These are phyloP conservation scores for Hippophae tibetana DNA, from an alignment of 306 rosid species.

Conservation along the genomic window DNA sequence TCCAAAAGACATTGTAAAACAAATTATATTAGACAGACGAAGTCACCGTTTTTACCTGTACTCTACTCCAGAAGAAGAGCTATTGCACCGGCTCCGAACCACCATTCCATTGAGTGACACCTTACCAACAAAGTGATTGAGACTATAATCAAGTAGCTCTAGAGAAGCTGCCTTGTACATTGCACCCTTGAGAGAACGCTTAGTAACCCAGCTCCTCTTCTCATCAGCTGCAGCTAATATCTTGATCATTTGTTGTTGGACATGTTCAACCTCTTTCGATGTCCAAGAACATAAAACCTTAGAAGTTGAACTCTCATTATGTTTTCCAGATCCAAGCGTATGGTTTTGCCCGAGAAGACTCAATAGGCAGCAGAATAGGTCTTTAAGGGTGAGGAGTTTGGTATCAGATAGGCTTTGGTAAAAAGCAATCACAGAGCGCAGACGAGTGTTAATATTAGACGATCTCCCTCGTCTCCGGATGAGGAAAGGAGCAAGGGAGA, in stretches of 20 bases:
- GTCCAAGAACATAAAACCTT: conserved; percentile 41
- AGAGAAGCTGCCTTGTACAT: conserved; percentile 34
- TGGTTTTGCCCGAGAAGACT: conserved; percentile 16
- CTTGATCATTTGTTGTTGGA: conserved; percentile 45
- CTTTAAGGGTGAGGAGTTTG: conserved; percentile 40
- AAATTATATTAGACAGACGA: neutral
- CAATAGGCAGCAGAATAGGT: conserved; percentile 45
- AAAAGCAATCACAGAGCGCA: conserved; percentile 42
- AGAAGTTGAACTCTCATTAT: conserved; percentile 13
- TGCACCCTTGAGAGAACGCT: conserved; percentile 52
- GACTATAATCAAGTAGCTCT: conserved; percentile 54
- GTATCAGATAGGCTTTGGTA: conserved; percentile 44
- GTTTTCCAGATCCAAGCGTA: conserved; percentile 4
- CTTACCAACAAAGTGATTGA: conserved; percentile 47
- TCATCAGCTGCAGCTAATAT: conserved; percentile 36
- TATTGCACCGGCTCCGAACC: conserved; percentile 38
- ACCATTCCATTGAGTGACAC: conserved; percentile 37
- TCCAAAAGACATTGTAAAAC: neutral
- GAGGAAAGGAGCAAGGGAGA: conserved; percentile 32
- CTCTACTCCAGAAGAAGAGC: conserved; percentile 33
- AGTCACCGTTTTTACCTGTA: conserved; percentile 34
- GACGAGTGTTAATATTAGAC: conserved; percentile 16
- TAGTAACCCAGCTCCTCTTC: conserved; percentile 36
- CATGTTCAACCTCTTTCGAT: conserved; percentile 39
- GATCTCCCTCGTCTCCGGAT: conserved; percentile 30